A percentile compares a stretch with the other conserved stretches of the same genome.
Conservation (phyloP, 1,139 yeast genomes). For the Candida tunisiensis region DNA sequence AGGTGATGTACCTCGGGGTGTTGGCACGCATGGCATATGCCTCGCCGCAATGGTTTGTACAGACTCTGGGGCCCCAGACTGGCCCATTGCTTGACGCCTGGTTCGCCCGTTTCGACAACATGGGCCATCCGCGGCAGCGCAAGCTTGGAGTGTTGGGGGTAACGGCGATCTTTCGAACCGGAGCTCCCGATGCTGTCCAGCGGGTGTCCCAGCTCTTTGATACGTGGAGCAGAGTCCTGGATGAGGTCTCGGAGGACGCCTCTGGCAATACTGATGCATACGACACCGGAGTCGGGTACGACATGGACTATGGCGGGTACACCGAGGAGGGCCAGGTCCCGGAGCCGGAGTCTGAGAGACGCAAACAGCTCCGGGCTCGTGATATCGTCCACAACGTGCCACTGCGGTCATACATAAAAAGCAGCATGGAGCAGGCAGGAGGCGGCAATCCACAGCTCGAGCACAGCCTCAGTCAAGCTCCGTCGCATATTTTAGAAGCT, state of each 20-base stretch:
- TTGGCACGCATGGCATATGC: conserved; percentile 36
- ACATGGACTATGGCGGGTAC: conserved; percentile 12
- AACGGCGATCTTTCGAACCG: conserved; percentile 27
- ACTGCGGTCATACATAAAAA: conserved; percentile 22
- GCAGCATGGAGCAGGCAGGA: too few relatives aligned
- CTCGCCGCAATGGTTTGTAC: conserved; percentile 30
- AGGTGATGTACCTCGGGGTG: too few relatives aligned
- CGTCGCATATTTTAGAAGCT: too few relatives aligned
- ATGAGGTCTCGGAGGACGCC: conserved; percentile 43
- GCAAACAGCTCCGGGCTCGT: conserved; percentile 18
- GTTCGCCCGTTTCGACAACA: conserved; percentile 26
- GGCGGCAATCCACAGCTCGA: too few relatives aligned
- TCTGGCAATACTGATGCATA: conserved; percentile 20
- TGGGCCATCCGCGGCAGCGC: conserved; percentile 52
- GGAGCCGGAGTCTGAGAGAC: conserved; percentile 5
- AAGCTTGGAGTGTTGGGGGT: conserved; percentile 48
- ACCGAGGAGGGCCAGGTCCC: conserved; percentile 9
- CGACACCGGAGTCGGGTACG: conserved; percentile 12
- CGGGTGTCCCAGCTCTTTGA: conserved; percentile 28
- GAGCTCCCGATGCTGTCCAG: conserved; percentile 12
- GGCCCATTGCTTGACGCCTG: conserved; percentile 15
- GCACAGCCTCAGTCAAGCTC: too few relatives aligned
- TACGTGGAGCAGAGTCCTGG: conserved; percentile 43
- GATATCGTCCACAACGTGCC: conserved; percentile 50
- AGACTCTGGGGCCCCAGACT: too few relatives aligned